These are phyloP conservation scores for Monilinia polystroma DNA, from an alignment of 2,329 filamentous ascomycete species.

Conservation along the genomic window DNA sequence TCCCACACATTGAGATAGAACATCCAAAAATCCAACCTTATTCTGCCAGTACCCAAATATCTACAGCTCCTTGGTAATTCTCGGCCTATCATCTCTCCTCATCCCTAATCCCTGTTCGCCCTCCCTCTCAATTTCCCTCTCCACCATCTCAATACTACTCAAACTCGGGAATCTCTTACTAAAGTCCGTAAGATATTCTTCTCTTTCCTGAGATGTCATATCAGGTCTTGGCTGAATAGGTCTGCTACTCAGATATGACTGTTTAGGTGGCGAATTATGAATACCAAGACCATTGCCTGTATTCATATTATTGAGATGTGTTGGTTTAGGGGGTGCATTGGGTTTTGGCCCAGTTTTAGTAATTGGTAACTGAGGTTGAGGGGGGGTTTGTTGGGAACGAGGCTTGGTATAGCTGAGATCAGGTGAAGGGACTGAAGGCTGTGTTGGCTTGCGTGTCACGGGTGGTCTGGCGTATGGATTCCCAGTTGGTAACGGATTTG, in stretches of 20 bases:
- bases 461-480: slow-evolving; percentile 38
- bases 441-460: slow-evolving; percentile 47
- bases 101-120: slow-evolving; percentile 19
- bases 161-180: slow-evolving; percentile 84
- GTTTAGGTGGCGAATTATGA: slow-evolving; percentile 47
- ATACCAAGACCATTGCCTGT: slow-evolving; percentile 42
- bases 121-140: slow-evolving; percentile 34
- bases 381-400: slow-evolving; percentile 32
- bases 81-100: slow-evolving; percentile 15
- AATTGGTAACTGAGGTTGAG: slow-evolving; percentile 27
- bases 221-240: slow-evolving; percentile 48
- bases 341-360: slow-evolving; percentile 47
- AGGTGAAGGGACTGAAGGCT: slow-evolving; percentile 28
- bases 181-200: slow-evolving; percentile 70
- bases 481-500: slow-evolving; percentile 26
- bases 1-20: background rate
- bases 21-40: background rate
- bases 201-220: slow-evolving; percentile 58
- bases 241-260: slow-evolving; percentile 43
- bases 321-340: slow-evolving; percentile 59
- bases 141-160: slow-evolving; percentile 68
- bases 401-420: slow-evolving; percentile 36
- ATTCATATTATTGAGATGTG: slow-evolving; percentile 57
- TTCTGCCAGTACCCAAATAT: background rate
- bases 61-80: slow-evolving; percentile 18